Conservation (phyloP, 164 flowering plant genomes). For the Houttuynia cordata region DNA sequence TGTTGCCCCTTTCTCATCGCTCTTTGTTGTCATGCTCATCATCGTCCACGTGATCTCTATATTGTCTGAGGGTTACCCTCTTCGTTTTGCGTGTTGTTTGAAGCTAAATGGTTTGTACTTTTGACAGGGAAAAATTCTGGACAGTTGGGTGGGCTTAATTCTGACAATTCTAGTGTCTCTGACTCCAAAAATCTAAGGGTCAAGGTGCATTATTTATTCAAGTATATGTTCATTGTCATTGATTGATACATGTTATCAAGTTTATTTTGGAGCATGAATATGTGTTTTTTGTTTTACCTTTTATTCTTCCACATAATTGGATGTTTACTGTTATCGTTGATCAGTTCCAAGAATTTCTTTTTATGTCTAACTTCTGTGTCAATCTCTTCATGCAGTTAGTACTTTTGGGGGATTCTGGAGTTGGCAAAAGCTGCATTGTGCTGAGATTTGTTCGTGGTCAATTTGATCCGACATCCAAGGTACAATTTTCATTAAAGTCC, state of each 20-base stretch:
- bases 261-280: too few species aligned
- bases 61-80: too few species aligned
- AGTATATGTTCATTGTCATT: too few species aligned
- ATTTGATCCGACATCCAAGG: slow-evolving; percentile 99
- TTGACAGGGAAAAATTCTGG: slow-evolving; percentile 38
- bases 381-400: slow-evolving; percentile 48
- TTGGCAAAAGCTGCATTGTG: slow-evolving; percentile 98
- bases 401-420: slow-evolving; percentile 95
- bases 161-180: slow-evolving; percentile 27
- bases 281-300: too few species aligned
- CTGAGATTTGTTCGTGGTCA: slow-evolving; percentile 99
- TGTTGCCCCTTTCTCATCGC: too few species aligned
- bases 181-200: slow-evolving; percentile 75
- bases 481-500: slow-evolving; percentile 8
- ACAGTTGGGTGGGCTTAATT: slow-evolving; percentile 34
- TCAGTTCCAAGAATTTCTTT: too few species aligned
- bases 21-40: too few species aligned
- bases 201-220: slow-evolving; percentile 50
- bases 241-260: too few species aligned
- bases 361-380: neutral
- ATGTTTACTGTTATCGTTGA: too few species aligned
- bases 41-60: too few species aligned
- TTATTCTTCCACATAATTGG: too few species aligned
- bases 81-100: too few species aligned
- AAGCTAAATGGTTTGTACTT: neutral